Base-by-base conservation (phyloP, 2,329 filamentous ascomycete species). In the Claviceps monticola region DNA sequence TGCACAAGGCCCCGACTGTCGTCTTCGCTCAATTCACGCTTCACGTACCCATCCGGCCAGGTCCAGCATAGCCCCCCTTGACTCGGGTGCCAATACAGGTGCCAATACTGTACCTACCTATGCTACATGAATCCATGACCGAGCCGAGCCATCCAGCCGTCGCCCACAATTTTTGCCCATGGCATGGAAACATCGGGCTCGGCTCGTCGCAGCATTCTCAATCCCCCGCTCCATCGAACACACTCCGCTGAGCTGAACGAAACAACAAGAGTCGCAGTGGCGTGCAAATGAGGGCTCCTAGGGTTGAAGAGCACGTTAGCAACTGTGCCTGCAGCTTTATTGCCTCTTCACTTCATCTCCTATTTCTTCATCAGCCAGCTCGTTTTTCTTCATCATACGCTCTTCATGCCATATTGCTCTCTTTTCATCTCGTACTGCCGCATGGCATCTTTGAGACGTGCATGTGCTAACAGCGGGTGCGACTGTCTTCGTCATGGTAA, bases 401-500 rank as follows among this genome's bases (percentile, higher is more conserved):
- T 34, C 14, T 26, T 14, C 11, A 19, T 19, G 21, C 39, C 36
- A 21, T 3, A 44, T 16, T n/a, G 43, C 14, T 16, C 14, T 44
- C 21, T 44, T 44, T 5, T 16, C 19, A 4, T n/a, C 8, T 50
- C 14, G 42, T 34, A 45, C 46, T 21, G 46, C 42, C 42, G 47
- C 16, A 26, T 29, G 43, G 36, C 41, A 34, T 44, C 7, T 26
- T 23, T 4, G 26, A 14, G 14, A 21, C 23, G 11, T 45, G n/a
- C n/a, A 14, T 52, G 29, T 41, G 51, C 53, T 56, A 54, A 57
- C 49, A 37, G 38, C 49, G 23, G 44, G 34, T 47, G 45, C 51
- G 48, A 52, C 50, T 45, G n/a, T 42, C 29, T 43, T 58, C 45
- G 47, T 52, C 48, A 54, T 60, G 54, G 46, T 62, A 34, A 34